Evolutionary conservation across 345 rosid genomes (phyloP).

Genomic region (Salix dunnii): DNA sequence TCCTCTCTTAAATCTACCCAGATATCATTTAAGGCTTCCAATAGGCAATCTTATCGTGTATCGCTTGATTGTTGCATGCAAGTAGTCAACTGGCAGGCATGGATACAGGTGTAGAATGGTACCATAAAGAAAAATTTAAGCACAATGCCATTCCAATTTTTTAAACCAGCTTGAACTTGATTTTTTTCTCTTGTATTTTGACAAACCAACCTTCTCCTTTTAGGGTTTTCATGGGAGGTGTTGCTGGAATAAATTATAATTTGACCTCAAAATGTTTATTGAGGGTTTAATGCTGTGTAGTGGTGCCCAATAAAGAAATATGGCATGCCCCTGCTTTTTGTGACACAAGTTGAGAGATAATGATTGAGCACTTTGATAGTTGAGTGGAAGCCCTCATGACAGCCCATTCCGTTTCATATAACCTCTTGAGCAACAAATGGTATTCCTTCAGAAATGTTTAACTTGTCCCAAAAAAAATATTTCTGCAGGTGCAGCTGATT

Average conservation of each 20-base stretch:
- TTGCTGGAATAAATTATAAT: neutral
- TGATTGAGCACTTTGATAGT: neutral
- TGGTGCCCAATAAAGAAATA: neutral
- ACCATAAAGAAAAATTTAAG: neutral
- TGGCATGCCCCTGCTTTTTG: neutral
- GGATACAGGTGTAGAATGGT: neutral
- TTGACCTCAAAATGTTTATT: neutral
- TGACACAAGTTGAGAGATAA: neutral
- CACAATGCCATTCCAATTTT: neutral
- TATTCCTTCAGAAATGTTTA: neutral
- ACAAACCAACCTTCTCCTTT: neutral
- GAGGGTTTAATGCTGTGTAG: neutral
- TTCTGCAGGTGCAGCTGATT: slow-evolving; percentile 58
- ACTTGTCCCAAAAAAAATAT: neutral
- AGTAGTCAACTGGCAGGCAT: neutral
- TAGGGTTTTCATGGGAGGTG: neutral
- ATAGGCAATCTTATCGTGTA: neutral
- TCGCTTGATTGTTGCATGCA: neutral
- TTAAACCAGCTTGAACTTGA: neutral
- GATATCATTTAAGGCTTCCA: neutral
- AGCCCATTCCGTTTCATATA: neutral
- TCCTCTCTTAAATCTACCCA: neutral
- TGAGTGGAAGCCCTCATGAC: neutral
- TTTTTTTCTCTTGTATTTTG: neutral
- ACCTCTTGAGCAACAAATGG: neutral